Conservation (phyloP, 768 basidiomycete genomes). For the Daedaleopsis nitida region DNA sequence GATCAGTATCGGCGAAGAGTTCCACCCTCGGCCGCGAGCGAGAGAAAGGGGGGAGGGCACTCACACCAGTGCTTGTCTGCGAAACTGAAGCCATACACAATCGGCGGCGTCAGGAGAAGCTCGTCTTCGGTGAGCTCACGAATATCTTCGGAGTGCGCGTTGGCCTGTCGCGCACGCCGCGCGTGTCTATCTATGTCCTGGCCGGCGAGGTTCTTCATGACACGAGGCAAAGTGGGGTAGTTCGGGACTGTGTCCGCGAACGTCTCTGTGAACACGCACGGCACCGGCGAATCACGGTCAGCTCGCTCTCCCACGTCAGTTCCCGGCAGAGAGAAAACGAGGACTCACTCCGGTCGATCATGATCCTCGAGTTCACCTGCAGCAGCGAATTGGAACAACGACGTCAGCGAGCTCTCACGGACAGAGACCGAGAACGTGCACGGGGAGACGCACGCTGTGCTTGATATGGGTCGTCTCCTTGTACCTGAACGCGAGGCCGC, state of each 20-base stretch:
- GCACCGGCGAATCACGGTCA: too few species aligned
- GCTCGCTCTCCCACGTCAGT: not conserved
- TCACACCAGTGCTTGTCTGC: constrained; percentile 59
- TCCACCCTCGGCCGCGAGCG: not conserved
- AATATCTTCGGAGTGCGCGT: not conserved
- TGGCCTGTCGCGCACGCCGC: not conserved
- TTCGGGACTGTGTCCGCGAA: constrained; percentile 31
- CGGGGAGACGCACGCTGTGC: constrained; percentile 44
- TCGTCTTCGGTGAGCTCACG: constrained; percentile 52
- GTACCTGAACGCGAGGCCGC: constrained; percentile 48
- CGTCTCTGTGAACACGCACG: constrained; percentile 25
- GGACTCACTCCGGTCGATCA: constrained; percentile 57
- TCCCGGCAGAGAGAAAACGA: not conserved
- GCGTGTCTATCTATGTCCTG: constrained; percentile 30
- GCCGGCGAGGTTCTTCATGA: constrained; percentile 26
- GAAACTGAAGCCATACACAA: constrained; percentile 66
- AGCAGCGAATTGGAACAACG: not conserved
- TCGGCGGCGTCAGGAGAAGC: constrained; percentile 54
- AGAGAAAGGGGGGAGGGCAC: constrained; percentile 24
- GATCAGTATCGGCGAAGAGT: not conserved
- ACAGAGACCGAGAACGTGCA: not conserved
- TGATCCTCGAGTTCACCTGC: constrained; percentile 59
- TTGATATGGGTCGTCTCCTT: constrained; percentile 39
- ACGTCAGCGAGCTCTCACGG: not conserved
- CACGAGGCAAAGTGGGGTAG: constrained; percentile 27